Percentiles rank a stretch among this genome's conserved stretches.
Conservation (phyloP, 345 rosid genomes). For the Raphanus raphanistrum region DNA sequence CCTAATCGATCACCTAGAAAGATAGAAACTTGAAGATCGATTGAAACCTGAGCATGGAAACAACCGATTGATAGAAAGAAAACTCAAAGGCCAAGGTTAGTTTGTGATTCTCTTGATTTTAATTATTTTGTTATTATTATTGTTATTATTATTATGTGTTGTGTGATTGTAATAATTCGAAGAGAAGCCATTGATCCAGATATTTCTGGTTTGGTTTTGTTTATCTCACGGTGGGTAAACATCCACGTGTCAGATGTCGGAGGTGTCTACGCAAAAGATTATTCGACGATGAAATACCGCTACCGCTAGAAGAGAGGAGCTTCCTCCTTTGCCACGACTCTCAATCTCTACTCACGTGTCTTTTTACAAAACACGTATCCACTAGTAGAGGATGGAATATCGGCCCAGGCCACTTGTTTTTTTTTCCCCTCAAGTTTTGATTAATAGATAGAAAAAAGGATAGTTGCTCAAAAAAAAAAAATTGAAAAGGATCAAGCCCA, state of each 20-base stretch:
- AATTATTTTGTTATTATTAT: background rate
- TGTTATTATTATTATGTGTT: background rate
- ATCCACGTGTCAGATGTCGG: conserved; percentile 11
- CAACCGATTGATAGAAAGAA: conserved; percentile 37
- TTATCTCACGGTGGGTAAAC: conserved; percentile 9
- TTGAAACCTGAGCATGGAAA: conserved; percentile 50
- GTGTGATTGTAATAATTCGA: conserved; percentile 30
- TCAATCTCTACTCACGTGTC: conserved; percentile 13
- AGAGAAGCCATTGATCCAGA: conserved; percentile 17
- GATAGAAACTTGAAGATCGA: conserved; percentile 30
- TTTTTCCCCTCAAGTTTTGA: no score
- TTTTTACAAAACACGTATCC: background rate
- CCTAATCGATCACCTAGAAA: conserved; percentile 38
- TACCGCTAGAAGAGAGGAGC: conserved; percentile 12
- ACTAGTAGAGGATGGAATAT: background rate
- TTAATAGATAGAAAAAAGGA: no score
- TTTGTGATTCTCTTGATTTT: conserved; percentile 25
- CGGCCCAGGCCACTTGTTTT: conserved; percentile 34
- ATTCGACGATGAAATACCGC: conserved; percentile 16
- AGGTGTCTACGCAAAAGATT: conserved; percentile 16
- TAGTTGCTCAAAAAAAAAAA: no score
- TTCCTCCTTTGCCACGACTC: conserved; percentile 34
- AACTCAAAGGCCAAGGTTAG: conserved; percentile 14
- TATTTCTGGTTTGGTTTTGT: conserved; percentile 15
- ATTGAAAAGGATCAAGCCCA: no score